Percentiles rank a stretch among this genome's conserved stretches.
These are phyloP conservation scores for Peniophora sp. DNA, from an alignment of 1,284 basidiomycete species.

Conservation along the genomic window DNA sequence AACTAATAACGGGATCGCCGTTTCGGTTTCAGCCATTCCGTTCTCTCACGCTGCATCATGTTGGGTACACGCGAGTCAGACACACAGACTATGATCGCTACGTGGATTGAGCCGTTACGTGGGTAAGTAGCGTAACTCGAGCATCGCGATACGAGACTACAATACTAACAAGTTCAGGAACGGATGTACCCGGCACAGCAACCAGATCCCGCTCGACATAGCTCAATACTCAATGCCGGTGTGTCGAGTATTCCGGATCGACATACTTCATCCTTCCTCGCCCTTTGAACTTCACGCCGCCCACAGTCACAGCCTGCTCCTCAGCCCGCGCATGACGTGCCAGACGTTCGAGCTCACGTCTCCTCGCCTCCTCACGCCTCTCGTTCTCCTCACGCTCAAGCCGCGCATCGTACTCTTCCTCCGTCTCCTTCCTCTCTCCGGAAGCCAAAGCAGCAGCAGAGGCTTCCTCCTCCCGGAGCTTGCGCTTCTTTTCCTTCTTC, in stretches of 20 bases:
- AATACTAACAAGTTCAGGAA: too few relatives aligned
- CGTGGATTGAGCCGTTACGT: too few relatives aligned
- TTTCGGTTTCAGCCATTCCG: constrained; percentile 6
- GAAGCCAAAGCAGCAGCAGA: neutral
- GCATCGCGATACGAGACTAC: too few relatives aligned
- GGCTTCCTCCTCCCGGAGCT: neutral
- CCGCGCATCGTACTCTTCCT: constrained; percentile 62
- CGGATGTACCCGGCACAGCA: too few relatives aligned
- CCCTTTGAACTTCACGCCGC: constrained; percentile 58
- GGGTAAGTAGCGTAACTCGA: too few relatives aligned
- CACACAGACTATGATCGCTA: too few relatives aligned
- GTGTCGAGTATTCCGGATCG: constrained; percentile 41
- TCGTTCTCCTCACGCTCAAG: constrained; percentile 66
- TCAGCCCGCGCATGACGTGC: constrained; percentile 27
- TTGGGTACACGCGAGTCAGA: too few relatives aligned
- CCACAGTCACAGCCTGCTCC: constrained; percentile 23
- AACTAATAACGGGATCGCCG: neutral
- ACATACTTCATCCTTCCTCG: constrained; percentile 62
- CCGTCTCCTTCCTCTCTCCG: constrained; percentile 37
- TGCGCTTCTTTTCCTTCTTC: constrained; percentile 8
- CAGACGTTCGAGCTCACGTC: constrained; percentile 41
- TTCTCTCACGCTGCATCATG: neutral
- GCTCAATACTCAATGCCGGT: too few relatives aligned
- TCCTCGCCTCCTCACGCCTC: constrained; percentile 38
- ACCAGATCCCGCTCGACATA: too few relatives aligned